Base-by-base conservation (phyloP, 2,329 filamentous ascomycete species). In the Exophiala lecanii-corni region DNA sequence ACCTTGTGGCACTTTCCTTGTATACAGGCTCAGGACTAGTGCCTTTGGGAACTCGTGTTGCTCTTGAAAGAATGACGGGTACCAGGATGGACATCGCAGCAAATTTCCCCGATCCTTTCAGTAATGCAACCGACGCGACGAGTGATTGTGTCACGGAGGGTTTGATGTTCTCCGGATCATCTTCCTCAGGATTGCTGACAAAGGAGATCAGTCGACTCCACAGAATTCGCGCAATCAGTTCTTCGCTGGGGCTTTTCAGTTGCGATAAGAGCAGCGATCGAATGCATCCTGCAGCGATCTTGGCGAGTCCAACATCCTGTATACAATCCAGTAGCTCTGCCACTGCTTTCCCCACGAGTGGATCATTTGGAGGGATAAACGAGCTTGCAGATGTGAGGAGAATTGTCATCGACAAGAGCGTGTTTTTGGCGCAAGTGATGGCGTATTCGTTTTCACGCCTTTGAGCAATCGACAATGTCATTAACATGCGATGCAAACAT, bases 381-480 rank as follows among this genome's bases (percentile, higher is more conserved):
- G 85, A 85, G 47, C 80, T 76, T 5, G 86, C 85, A 30, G 83
- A 83, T 6, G 88, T 95, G 47, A 98, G 81, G 6, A 98, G 75
- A 47, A 98, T 85, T 0, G 92, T 95, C 35, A 84, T 83, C 1
- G 89, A 87, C 36, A 98, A 73, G 4, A 98, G 77, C 3, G 84
- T 86, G 59, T 97, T 98, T 71, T 94, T 96, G 58, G 96, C 91
- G 62, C 89, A 94, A 1, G 84, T 73, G 17, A 98, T 72, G 2
- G 89, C 88, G 4, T 84, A 81, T 15, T 89, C 81, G 3, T 73
- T 76, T 51, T 73, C 72, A 23, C 72, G 67, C 21, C 71, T 65
- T 55, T 74, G 68, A 13, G 69, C 69, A 30, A 70, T 62, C 5
- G 64, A 64, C 33, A 73, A 62, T 41, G 94, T 92, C 13, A 83